Evolutionary conservation across 495 filamentous ascomycete species (phyloP), one percentile per base, ranked within the genome.

Genomic region (Hypoxylon lienhwacheense): DNA sequence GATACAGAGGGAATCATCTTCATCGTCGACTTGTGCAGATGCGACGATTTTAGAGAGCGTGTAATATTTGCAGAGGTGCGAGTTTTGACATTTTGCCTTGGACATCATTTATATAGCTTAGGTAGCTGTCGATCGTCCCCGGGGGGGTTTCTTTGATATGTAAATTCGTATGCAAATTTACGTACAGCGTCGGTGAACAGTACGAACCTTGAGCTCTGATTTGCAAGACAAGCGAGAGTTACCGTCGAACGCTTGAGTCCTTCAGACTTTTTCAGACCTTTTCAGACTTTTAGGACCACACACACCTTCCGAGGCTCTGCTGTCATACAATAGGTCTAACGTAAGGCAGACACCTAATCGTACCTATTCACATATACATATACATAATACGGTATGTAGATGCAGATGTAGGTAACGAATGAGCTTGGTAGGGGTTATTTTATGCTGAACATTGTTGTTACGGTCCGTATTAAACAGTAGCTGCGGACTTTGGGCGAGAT

Each of bases 1-100:
- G 42, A 47, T n/a, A n/a, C 47, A 36, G 52, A 52, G 44, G 58
- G 58, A 61, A 52, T 61, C 32, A 43, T 55, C 32, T 55, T 61
- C 32, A 43, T 55, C 32, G 46, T 55, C 33, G 52, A 43, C 40
- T 28, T 55, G 36, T 55, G 36, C 10, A 20, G 44, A 52, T 52
- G 41, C 47, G 20, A 53, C 42, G 22, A 35, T 47, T n/a, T 45
- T 22, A 34, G 3, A 44, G 21, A 33, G 26, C 2, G 32, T 28
- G 24, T 5, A 4, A 26, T 26, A n/a, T n/a, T n/a, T n/a, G n/a
- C n/a, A n/a, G n/a, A 26, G 24, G 24, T 26, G n/a, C 24, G 4
- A 26, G 24, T 26, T 26, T 26, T 26, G 24, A 48, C 28, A 24
- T 42, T n/a, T 57, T 20, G n/a, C n/a, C n/a, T n/a, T n/a, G n/a